Percentiles rank a stretch among this genome's conserved stretches.
phyloP scores from a whole-genome alignment of 2,329 filamentous ascomycete genomes.

The Botrytis tulipae region DNA sequence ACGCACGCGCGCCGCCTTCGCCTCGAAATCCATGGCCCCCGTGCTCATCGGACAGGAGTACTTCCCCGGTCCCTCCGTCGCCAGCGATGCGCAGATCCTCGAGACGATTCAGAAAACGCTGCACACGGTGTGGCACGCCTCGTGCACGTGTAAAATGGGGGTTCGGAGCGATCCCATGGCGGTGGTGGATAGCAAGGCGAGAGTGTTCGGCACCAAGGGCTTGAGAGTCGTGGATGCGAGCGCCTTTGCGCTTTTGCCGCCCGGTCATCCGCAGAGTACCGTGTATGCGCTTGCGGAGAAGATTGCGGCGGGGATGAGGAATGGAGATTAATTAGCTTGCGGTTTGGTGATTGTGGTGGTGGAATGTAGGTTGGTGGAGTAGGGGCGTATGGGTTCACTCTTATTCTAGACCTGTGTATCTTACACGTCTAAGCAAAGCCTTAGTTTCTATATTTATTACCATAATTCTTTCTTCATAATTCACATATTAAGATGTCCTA shows the following conservation, averaged over 20 bases:
- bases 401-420: background rate
- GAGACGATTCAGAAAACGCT: slow-evolving; percentile 32
- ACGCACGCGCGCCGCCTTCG: slow-evolving; percentile 41
- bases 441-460: background rate
- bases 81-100: slow-evolving; percentile 29
- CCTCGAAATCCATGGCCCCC: slow-evolving; percentile 10
- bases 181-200: slow-evolving; percentile 29
- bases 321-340: background rate
- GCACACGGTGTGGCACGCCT: slow-evolving; percentile 48
- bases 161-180: slow-evolving; percentile 41
- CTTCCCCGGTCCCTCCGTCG: slow-evolving; percentile 21
- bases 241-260: slow-evolving; percentile 34
- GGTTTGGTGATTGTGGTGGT: background rate
- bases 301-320: slow-evolving; percentile 39
- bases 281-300: slow-evolving; percentile 47
- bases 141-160: slow-evolving; percentile 58
- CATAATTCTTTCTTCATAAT: background rate
- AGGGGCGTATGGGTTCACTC: background rate
- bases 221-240: slow-evolving; percentile 32
- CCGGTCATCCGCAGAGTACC: slow-evolving; percentile 43
- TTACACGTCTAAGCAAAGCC: background rate
- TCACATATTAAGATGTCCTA: background rate
- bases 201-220: slow-evolving; percentile 25
- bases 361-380: background rate
- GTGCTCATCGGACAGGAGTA: slow-evolving; percentile 27